Conservation (phyloP, 441 rosid species). For the Populus hybrid region DNA sequence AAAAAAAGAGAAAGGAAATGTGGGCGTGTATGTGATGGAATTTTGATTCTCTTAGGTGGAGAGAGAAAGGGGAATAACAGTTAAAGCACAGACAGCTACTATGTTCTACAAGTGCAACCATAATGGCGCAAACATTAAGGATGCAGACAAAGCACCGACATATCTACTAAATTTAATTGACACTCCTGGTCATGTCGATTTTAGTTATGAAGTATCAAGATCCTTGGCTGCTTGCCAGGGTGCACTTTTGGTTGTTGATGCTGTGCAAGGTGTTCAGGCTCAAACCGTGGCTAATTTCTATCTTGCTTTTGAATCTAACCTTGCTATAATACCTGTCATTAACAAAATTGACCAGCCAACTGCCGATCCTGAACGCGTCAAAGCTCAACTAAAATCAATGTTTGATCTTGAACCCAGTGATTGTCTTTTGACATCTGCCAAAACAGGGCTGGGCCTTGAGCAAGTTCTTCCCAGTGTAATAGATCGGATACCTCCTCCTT, state of each 20-base stretch:
- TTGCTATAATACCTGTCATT: constrained; percentile 76
- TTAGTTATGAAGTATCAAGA: constrained; percentile 96
- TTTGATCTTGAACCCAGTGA: constrained; percentile 82
- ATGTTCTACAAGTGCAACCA: constrained; percentile 63
- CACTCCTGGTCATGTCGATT: constrained; percentile 98
- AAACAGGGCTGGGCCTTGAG: constrained; percentile 93
- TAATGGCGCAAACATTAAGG: constrained; percentile 12
- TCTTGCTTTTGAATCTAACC: constrained; percentile 87
- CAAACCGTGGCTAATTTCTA: constrained; percentile 97
- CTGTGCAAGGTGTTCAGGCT: constrained; percentile 98
- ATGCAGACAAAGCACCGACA: constrained; percentile 31
- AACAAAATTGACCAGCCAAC: constrained; percentile 98
- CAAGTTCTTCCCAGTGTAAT: constrained; percentile 91
- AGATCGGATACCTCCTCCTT: constrained; percentile 80
- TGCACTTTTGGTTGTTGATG: constrained; percentile 94
- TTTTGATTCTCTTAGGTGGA: constrained; percentile 61
- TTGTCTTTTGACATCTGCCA: constrained; percentile 89
- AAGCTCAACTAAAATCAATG: constrained; percentile 93
- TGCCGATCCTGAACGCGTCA: constrained; percentile 95
- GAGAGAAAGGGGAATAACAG: constrained; percentile 98
- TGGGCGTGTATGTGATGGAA: constrained; percentile 7
- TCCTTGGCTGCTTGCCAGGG: constrained; percentile 99
- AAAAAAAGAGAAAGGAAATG: background rate
- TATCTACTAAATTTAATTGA: constrained; percentile 79
- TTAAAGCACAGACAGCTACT: constrained; percentile 95